A percentile compares a stretch with the other conserved stretches of the same genome.
Evolutionary conservation across 2,329 filamentous ascomycete species (phyloP).

Genomic region (Fusarium hainanense): DNA sequence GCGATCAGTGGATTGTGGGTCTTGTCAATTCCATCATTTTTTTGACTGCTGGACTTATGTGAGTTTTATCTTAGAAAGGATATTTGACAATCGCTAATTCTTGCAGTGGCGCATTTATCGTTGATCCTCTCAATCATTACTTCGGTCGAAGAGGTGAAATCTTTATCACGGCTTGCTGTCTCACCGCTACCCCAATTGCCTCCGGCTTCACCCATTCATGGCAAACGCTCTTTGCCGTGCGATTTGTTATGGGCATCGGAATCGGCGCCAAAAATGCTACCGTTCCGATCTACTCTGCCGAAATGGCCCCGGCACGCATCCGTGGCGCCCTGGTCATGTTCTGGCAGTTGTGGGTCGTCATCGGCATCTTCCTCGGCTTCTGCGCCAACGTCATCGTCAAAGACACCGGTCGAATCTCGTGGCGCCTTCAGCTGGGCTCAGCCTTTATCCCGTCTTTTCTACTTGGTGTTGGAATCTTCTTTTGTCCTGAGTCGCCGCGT

Average conservation of each 20-base stretch:
- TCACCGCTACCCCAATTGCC: conserved; percentile 55
- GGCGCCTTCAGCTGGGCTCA: conserved; percentile 72
- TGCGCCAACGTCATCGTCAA: conserved; percentile 65
- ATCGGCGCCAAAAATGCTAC: conserved; percentile 73
- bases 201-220: conserved; percentile 68
- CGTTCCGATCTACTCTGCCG: conserved; percentile 78
- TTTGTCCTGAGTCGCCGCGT: conserved; percentile 71
- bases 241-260: conserved; percentile 75
- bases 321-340: conserved; percentile 83
- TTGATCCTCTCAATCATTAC: conserved; percentile 70
- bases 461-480: conserved; percentile 66
- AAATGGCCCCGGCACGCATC: conserved; percentile 73
- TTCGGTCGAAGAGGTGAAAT: conserved; percentile 76
- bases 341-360: conserved; percentile 64
- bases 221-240: conserved; percentile 72
- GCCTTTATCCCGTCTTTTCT: conserved; percentile 66
- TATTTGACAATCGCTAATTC: background rate
- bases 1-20: conserved; percentile 57
- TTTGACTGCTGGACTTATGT: conserved; percentile 64
- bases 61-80: too few relatives aligned
- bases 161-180: conserved; percentile 66
- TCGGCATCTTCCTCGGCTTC: conserved; percentile 60
- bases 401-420: conserved; percentile 63
- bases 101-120: conserved; percentile 39
- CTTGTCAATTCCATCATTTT: conserved; percentile 51